Base-by-base conservation (phyloP, 129 eudicot genomes). In the Solidago caesia region DNA sequence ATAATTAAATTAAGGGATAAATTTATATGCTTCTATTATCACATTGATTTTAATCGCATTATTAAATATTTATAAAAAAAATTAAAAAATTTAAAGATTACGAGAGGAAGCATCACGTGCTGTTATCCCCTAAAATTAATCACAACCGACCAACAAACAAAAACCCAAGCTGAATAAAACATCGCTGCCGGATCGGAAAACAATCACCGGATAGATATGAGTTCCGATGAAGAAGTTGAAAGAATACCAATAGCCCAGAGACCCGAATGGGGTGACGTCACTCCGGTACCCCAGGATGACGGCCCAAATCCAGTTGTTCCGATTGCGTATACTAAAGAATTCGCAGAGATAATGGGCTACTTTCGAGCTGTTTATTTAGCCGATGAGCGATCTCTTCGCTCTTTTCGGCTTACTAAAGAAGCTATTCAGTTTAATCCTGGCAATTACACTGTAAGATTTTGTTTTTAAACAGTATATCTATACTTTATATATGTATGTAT, bases 241-340 rank as follows among this genome's bases (percentile, higher is more conserved):
- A 57, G 81, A 42, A 65, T 72, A 11, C 88, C 97, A 0, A 7
- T 94, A 10, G 82, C 87, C 69, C 68, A 71, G 65, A 73, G 96
- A 74, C 86, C 96, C 29, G 98, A 90, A 72, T 94, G 98, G 98
- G 86, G 91, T 29, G 98, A 90, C 75, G 79, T 94, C 8, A 83
- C 75, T 68, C 98, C 98, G 53, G 73, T 94, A 11, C 89, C 87
- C 2, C 97, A 94, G 70, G 67, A 90, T 56, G 98, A 94, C 74
- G 98, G 98, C n/a, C 98, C 96, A 1, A 88, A 85, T 48, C 98
- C 97, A 41, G 89, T 94, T 5, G 96, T 94, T 11, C 96, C 97
- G n/a, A 94, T 94, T 76, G 70, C 88, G 3, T 90, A 90, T 77
- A 77, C 92, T 0, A 85, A 86, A 5, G 87, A 91, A 52, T 94